Percentiles rank a stretch among this genome's conserved stretches.
phyloP scores from a whole-genome alignment of 2,329 filamentous ascomycete species.

The Didymella exigua region DNA sequence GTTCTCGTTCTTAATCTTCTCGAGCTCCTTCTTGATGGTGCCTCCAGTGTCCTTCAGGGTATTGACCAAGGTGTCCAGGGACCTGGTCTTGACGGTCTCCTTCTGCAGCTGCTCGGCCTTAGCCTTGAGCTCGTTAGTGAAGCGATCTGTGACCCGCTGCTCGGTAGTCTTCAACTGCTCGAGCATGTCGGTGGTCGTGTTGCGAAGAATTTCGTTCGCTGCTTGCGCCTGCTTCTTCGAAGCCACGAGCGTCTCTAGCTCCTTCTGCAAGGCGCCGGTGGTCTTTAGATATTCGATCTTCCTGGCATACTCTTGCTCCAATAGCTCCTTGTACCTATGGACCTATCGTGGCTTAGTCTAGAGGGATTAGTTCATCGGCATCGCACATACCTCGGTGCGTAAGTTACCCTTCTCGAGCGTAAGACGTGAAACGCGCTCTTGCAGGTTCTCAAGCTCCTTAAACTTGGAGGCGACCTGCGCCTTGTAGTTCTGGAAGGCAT shows the following conservation, averaged over 20 bases:
- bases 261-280: constrained; percentile 20
- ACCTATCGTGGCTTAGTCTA: constrained; percentile 2
- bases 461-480: constrained; percentile 25
- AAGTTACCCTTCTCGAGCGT: constrained; percentile 39
- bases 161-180: constrained; percentile 23
- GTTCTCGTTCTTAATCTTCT: constrained; percentile 28
- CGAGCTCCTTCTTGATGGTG: constrained; percentile 21
- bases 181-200: constrained; percentile 19
- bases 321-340: constrained; percentile 22
- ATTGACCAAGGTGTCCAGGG: constrained; percentile 23
- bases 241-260: constrained; percentile 20
- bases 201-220: constrained; percentile 26
- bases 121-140: constrained; percentile 24
- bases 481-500: constrained; percentile 35
- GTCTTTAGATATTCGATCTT: constrained; percentile 17
- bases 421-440: constrained; percentile 35
- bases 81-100: constrained; percentile 24
- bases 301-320: constrained; percentile 17
- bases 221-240: constrained; percentile 25
- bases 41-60: constrained; percentile 19
- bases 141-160: constrained; percentile 21
- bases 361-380: background rate
- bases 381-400: constrained; percentile 21
- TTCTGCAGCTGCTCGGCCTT: constrained; percentile 26
- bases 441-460: constrained; percentile 26